Evolutionary conservation across 305 asterid species (phyloP), one percentile per base, ranked within the genome.

Genomic region (Fraxinus latifolia): DNA sequence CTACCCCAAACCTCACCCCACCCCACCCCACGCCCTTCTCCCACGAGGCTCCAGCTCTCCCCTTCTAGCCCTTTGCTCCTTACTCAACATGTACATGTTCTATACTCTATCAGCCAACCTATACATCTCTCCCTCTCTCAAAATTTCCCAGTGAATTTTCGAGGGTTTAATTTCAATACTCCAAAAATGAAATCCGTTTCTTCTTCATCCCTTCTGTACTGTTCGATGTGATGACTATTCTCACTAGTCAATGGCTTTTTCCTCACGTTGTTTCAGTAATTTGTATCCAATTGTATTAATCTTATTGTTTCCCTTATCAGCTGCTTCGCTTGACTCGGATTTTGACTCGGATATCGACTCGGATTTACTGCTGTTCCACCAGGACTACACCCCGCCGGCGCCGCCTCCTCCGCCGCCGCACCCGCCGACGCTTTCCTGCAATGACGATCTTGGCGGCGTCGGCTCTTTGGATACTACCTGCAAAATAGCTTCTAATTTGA

Each of bases 351-450:
- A 82, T 55, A 82, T 84, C 27, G 98, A 85, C 81, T 88, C 92
- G 76, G 97, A 94, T 74, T 67, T 80, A 3, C 50, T 89, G 8
- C 76, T 93, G 2, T 92, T 89, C 82, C 98, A 91, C 87, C 98
- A 93, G 86, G 99, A 96, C 87, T 96, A 96, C 91, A 85, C 98
- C 33, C 99, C 99, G 36, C 99, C 99, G 29, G 97, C 99, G 17
- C 99, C 99, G 7, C 97, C 98, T 1, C 98, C 99, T 4, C 99
- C 99, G 6, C 98, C 98, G 82, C 98, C 99, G 21, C 99, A 92
- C 50, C 98, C 98, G 73, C 99, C 98, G 83, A 92, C 99, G 62
- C 90, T 91, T 15, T 88, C 95, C 5, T 96, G 99, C 83, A 92
- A 91, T 85, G 89, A 88, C 78, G 98, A 93, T 89, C 95, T 96